Base-by-base conservation (phyloP, 2,329 filamentous ascomycete species). In the Daldinia sp. region DNA sequence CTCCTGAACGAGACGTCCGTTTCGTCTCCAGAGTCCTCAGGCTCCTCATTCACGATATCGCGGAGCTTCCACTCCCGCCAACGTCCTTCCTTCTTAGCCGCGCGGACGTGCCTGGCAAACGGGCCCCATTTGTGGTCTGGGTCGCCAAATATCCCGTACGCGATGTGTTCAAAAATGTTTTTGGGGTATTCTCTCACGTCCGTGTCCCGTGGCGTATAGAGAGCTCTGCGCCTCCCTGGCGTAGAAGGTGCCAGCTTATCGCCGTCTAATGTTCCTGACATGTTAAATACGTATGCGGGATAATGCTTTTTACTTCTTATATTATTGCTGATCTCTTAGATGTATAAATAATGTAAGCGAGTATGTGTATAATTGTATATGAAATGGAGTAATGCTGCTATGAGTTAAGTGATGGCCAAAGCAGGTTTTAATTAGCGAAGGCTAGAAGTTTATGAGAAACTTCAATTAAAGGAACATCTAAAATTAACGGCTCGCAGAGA, bases 91-190 rank as follows among this genome's bases (percentile, higher is more conserved):
- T 58, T 34, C 37, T 34, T 58, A 3, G 60, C 60, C 25, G 51
- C 60, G 15, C 58, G 37, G 11, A 65, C 45, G 15, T 54, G 43
- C 6, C 45, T 49, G 7, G 32, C 23, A 21, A 64, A 64, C 4
- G 58, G 54, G 3, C 61, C 61, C 63, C 65, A 69, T 65, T 64
- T 64, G 3, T 4, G 21, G 9, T 64, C 56, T 6, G 58, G 49
- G 15, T 66, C 61, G 7, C 57, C 62, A 6, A 48, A 19, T 11
- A 64, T 15, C 1, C 25, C 7, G 10, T 55, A 13, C 4, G 3
- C 47, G 4, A 47, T 2, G 3, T n/a, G 19, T 23, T 67, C 64
- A 3, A 52, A 45, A 11, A 47, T 4, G 11, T 34, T 17, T 34
- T 58, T 52, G 2, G 58, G 49, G 25, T 55, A 59, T 1, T 50